A percentile compares a stretch with the other conserved stretches of the same genome.
Conservation (phyloP, 1,139 yeast genomes). For the Candida labiduridarum region DNA sequence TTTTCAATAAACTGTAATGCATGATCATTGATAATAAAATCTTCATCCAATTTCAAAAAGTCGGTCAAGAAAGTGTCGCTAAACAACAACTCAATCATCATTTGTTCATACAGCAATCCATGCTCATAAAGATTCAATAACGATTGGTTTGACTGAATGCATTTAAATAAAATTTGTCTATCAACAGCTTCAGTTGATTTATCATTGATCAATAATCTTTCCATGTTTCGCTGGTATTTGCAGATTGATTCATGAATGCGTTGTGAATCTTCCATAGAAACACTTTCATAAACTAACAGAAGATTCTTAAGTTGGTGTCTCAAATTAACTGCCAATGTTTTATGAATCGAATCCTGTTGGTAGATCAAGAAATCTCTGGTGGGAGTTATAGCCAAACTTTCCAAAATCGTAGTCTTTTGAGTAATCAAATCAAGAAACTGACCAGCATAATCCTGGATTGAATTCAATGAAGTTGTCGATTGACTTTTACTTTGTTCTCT, state of each 20-base stretch:
- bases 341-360: constrained; percentile 8
- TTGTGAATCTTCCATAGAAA: constrained; percentile 8
- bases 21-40: constrained; percentile 13
- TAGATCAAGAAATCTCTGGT: constrained; percentile 8
- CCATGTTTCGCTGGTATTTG: constrained; percentile 9
- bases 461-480: background rate
- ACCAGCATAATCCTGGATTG: background rate
- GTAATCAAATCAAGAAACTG: constrained; percentile 10
- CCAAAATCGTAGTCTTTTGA: constrained; percentile 5
- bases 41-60: constrained; percentile 12
- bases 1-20: constrained; percentile 9
- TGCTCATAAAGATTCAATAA: constrained; percentile 11
- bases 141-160: constrained; percentile 11
- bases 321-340: constrained; percentile 6
- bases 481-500: constrained; percentile 8
- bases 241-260: constrained; percentile 10
- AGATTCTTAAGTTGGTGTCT: constrained; percentile 8
- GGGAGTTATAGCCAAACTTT: constrained; percentile 12
- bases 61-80: constrained; percentile 11
- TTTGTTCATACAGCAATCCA: constrained; percentile 11
- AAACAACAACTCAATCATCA: constrained; percentile 9
- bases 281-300: constrained; percentile 10
- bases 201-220: constrained; percentile 11
- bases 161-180: constrained; percentile 10
- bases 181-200: constrained; percentile 9